Evolutionary conservation across 2,329 filamentous ascomycete genomes (phyloP).

Genomic region (Paracoccidioides brasiliensis): DNA sequence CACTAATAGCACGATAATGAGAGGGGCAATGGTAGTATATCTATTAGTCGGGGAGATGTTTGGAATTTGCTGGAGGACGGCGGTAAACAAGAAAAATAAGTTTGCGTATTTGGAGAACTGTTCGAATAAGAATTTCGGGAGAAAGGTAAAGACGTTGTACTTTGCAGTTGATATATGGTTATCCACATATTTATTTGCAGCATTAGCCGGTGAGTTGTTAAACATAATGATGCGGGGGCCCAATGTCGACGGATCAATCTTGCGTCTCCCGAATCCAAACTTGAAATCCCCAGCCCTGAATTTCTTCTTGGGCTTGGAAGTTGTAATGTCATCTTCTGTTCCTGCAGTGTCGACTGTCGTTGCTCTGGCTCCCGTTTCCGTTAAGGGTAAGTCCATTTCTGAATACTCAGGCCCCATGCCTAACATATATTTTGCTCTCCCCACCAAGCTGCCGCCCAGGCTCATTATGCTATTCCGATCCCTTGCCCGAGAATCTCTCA

Average conservation of each 20-base stretch:
- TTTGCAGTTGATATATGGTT: constrained; percentile 97
- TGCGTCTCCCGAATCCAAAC: constrained; percentile 76
- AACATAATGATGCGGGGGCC: constrained; percentile 87
- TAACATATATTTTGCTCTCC: constrained; percentile 76
- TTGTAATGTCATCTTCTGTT: constrained; percentile 28
- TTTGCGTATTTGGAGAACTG: constrained; percentile 99
- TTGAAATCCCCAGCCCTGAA: constrained; percentile 69
- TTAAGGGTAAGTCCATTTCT: constrained; percentile 95
- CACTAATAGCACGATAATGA: constrained; percentile 79
- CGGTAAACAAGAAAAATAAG: constrained; percentile 97
- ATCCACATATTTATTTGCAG: constrained; percentile 78
- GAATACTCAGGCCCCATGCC: constrained; percentile 81
- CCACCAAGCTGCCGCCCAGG: constrained; percentile 75
- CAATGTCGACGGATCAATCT: constrained; percentile 77
- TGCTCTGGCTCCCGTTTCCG: constrained; percentile 52
- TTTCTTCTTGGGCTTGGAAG: constrained; percentile 36
- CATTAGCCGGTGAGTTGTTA: constrained; percentile 91
- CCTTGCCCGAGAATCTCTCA: constrained; percentile 41
- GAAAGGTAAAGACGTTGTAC: constrained; percentile 84
- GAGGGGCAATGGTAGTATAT: constrained; percentile 93
- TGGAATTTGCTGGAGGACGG: constrained; percentile 86
- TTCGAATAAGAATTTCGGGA: constrained; percentile 94
- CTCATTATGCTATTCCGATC: constrained; percentile 82
- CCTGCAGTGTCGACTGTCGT: constrained; percentile 32
- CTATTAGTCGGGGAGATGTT: constrained; percentile 86